These are phyloP conservation scores for Nephelium lappaceum DNA, from an alignment of 345 rosid genomes.

Conservation along the genomic window DNA sequence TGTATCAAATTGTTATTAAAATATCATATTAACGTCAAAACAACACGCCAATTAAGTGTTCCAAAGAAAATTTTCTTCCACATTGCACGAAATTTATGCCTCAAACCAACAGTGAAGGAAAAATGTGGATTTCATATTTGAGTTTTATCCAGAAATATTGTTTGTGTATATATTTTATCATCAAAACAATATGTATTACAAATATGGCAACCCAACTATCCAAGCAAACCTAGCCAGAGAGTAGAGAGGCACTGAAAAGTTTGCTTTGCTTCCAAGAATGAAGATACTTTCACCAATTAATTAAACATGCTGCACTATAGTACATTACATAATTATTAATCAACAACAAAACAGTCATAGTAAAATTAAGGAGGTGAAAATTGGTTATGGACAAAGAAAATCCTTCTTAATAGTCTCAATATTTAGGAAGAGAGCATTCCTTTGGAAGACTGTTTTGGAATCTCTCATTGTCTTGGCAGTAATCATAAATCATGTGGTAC, in stretches of 20 bases:
- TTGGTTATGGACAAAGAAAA: neutral
- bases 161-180: neutral
- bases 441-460: constrained; percentile 66
- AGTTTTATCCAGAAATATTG: neutral
- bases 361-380: neutral
- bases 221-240: neutral
- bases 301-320: neutral
- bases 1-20: no score
- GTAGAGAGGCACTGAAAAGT: neutral
- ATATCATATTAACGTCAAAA: no score
- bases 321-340: neutral
- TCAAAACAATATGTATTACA: neutral
- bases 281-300: constrained; percentile 12
- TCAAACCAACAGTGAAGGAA: no score
- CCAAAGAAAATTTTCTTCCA: no score
- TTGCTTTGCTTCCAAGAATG: constrained; percentile 9
- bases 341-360: neutral
- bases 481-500: constrained; percentile 77
- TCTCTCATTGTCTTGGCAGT: constrained; percentile 69
- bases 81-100: no score
- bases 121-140: no score
- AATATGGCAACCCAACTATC: no score
- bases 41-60: no score
- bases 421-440: constrained; percentile 81
- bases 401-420: constrained; percentile 26